phyloP scores from a whole-genome alignment of 2,329 filamentous ascomycete genomes.

The Aspergillus puulaauensis region DNA sequence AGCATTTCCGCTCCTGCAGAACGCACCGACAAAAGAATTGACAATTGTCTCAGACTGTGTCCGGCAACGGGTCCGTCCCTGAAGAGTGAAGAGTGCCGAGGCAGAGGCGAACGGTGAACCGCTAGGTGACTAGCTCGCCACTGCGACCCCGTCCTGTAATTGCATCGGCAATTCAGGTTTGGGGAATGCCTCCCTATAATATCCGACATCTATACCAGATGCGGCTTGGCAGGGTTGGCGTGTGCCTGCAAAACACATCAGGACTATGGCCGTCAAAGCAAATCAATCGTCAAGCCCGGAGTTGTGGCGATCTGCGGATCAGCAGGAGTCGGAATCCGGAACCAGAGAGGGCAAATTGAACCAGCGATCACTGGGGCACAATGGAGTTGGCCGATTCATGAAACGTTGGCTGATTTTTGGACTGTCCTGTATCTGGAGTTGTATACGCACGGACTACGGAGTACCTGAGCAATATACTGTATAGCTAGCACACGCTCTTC shows the following conservation, averaged over 20 bases:
- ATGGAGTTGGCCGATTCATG: neutral
- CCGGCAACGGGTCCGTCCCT: neutral
- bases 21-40: neutral
- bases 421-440: neutral
- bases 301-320: constrained; percentile 4
- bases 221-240: neutral
- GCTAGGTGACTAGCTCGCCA: neutral
- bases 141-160: too few relatives aligned
- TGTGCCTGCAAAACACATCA: neutral
- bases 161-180: too few relatives aligned
- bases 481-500: too few relatives aligned
- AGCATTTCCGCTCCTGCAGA: neutral
- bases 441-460: neutral
- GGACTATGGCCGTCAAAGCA: neutral
- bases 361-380: constrained; percentile 1
- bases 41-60: neutral
- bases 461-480: too few relatives aligned
- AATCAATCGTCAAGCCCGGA: neutral
- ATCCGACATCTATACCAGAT: neutral
- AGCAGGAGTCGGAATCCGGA: neutral
- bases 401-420: neutral
- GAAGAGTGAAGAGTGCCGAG: neutral
- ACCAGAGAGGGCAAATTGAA: neutral
- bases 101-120: neutral
- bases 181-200: neutral